phyloP scores from a whole-genome alignment of 768 basidiomycete genomes.

The Grammothele lineata region DNA sequence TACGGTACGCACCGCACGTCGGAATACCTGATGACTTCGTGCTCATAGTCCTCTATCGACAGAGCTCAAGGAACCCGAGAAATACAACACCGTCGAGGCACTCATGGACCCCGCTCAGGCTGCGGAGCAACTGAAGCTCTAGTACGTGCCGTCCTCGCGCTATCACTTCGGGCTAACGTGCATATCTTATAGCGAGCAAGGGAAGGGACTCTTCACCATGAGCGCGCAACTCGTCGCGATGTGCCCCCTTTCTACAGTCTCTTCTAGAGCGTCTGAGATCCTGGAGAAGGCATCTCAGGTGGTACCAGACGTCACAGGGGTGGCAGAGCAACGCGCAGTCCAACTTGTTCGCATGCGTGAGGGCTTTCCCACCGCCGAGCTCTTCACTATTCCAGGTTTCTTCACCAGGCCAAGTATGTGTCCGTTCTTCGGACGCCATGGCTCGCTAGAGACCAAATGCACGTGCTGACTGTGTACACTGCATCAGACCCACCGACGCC shows the following conservation, averaged over 20 bases:
- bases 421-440: neutral
- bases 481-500: conserved; percentile 28
- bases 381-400: conserved; percentile 19
- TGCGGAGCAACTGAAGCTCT: conserved; percentile 28
- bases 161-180: too few species aligned
- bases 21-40: neutral
- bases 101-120: conserved; percentile 24
- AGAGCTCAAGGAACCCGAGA: neutral
- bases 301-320: too few species aligned
- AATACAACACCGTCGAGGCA: conserved; percentile 26
- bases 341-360: too few species aligned
- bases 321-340: too few species aligned
- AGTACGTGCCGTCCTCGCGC: conserved; percentile 27
- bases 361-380: conserved; percentile 18
- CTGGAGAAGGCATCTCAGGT: too few species aligned
- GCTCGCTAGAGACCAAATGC: neutral
- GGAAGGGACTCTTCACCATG: conserved; percentile 24
- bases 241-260: conserved; percentile 19
- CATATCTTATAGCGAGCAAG: conserved; percentile 18
- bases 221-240: conserved; percentile 25
- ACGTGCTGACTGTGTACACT: neutral
- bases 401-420: conserved; percentile 27
- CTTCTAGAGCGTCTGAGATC: conserved; percentile 19
- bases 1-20: conserved; percentile 20
- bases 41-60: neutral